These are phyloP conservation scores for Eruca vesicaria DNA, from an alignment of 441 rosid genomes.

Conservation along the genomic window DNA sequence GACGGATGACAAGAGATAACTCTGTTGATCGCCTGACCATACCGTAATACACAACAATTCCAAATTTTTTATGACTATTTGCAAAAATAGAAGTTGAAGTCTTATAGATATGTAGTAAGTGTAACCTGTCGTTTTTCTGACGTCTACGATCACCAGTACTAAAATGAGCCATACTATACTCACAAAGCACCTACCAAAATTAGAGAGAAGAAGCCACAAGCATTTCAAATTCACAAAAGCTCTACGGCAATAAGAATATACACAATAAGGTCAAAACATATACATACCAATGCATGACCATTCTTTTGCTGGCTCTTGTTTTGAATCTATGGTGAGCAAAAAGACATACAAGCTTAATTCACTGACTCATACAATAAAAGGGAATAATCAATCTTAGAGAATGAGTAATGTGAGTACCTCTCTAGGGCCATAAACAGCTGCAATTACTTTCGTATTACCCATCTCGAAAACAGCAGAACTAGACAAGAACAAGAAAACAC, in stretches of 20 bases:
- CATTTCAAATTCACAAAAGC: not conserved
- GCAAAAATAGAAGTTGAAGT: not conserved
- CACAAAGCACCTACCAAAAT: not conserved
- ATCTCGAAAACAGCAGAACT: constrained; percentile 90
- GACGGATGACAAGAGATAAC: not conserved
- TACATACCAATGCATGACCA: constrained; percentile 72
- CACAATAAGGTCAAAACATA: constrained; percentile 9
- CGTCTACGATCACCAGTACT: constrained; percentile 70
- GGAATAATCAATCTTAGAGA: not conserved
- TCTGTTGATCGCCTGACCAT: not conserved
- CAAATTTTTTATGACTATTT: not conserved
- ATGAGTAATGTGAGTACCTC: constrained; percentile 48
- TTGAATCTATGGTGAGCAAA: not conserved
- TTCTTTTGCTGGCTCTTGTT: constrained; percentile 59
- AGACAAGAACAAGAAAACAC: not conserved
- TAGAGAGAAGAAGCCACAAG: not conserved
- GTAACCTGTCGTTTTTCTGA: constrained; percentile 79
- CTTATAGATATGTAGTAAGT: not conserved
- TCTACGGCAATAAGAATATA: not conserved
- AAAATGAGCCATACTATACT: not conserved
- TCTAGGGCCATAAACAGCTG: constrained; percentile 96
- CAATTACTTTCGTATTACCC: constrained; percentile 95
- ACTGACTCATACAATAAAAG: not conserved
- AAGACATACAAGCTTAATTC: not conserved
- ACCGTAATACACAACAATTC: not conserved